phyloP scores from a whole-genome alignment of 768 basidiomycete species.

The Termitomyces sp. region DNA sequence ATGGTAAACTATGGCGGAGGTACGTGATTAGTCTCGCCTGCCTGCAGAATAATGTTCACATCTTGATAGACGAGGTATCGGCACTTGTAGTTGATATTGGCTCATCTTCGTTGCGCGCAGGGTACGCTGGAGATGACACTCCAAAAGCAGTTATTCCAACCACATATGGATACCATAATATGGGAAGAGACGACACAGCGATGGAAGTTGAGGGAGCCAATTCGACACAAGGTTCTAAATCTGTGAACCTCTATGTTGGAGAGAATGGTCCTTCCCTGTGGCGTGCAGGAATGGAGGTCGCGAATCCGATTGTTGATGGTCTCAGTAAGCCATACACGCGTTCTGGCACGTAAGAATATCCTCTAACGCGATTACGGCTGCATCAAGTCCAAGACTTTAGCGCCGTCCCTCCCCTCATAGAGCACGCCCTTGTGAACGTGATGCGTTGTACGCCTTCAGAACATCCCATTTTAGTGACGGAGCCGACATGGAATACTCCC shows the following conservation, averaged over 20 bases:
- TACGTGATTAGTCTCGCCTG: slow-evolving; percentile 29
- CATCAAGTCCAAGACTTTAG: slow-evolving; percentile 70
- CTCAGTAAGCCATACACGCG: slow-evolving; percentile 55
- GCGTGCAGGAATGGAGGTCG: slow-evolving; percentile 86
- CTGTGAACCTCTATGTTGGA: slow-evolving; percentile 72
- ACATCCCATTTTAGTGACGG: slow-evolving; percentile 90
- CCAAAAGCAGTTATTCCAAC: slow-evolving; percentile 92
- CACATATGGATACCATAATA: slow-evolving; percentile 72
- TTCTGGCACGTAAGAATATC: not conserved
- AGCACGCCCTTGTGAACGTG: slow-evolving; percentile 71
- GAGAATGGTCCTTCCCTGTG: slow-evolving; percentile 88
- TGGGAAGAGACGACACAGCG: slow-evolving; percentile 44
- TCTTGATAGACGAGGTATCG: slow-evolving; percentile 83
- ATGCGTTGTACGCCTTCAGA: slow-evolving; percentile 78
- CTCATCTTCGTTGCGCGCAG: slow-evolving; percentile 83
- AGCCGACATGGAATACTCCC: slow-evolving; percentile 94
- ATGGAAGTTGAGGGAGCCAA: slow-evolving; percentile 46
- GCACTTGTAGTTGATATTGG: slow-evolving; percentile 96
- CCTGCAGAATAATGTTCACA: slow-evolving; percentile 5
- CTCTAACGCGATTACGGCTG: not conserved
- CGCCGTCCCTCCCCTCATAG: slow-evolving; percentile 66
- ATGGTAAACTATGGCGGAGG: slow-evolving; percentile 92
- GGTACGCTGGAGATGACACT: slow-evolving; percentile 96
- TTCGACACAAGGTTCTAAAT: slow-evolving; percentile 33
- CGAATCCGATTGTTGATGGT: slow-evolving; percentile 80